Evolutionary conservation across 176 grass and related monocot species (phyloP).

Genomic region (Rhynchospora pubera): DNA sequence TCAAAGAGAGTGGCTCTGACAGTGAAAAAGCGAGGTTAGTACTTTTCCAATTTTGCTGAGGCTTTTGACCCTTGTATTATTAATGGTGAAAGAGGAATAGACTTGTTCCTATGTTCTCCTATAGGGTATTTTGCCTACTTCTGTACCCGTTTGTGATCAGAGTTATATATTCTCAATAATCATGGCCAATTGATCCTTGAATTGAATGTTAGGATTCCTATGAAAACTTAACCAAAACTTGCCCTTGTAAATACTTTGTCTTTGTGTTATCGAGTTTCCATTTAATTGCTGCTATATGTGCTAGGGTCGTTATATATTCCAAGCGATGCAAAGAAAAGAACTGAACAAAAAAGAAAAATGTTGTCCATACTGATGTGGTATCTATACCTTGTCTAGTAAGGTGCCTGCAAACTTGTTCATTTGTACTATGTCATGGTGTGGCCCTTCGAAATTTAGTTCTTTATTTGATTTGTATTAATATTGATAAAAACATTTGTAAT

Average conservation of each 20-base stretch:
- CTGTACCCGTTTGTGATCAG: background rate
- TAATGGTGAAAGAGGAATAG: background rate
- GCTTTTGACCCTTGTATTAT: background rate
- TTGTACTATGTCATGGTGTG: background rate
- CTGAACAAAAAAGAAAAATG: background rate
- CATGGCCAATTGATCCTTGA: background rate
- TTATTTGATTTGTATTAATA: background rate
- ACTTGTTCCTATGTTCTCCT: background rate
- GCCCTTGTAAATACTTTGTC: background rate
- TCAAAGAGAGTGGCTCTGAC: conserved; percentile 35
- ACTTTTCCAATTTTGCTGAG: background rate
- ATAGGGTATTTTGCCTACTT: background rate
- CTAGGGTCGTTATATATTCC: background rate
- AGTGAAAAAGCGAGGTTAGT: conserved; percentile 16
- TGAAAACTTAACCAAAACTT: background rate
- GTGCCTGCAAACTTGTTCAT: background rate
- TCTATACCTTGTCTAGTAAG: background rate
- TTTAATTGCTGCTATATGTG: background rate
- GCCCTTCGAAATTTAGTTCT: background rate
- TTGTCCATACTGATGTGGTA: background rate
- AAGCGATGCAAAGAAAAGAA: background rate
- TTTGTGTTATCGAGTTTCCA: background rate
- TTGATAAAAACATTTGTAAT: background rate
- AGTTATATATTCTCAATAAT: background rate
- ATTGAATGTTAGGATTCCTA: background rate